Evolutionary conservation across 495 filamentous ascomycete species (phyloP), one percentile per base, ranked within the genome.

Genomic region (Hyaloscypha finlandica): DNA sequence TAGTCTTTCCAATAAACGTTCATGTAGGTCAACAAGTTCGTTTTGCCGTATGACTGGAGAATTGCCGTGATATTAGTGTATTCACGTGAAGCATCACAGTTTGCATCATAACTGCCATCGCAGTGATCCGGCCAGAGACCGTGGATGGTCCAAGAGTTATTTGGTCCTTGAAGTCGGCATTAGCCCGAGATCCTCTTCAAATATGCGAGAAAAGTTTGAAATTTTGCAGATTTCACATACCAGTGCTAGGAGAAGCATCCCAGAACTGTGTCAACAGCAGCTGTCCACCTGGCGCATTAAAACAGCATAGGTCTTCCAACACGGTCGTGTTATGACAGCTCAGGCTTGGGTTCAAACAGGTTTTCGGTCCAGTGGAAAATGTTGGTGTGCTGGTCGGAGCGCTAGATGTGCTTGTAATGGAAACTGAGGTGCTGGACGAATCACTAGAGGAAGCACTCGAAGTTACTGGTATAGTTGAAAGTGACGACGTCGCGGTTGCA

Each of bases 221-320:
- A 25, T 25, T 25, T 25, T 25, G 25, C 1, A 25, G 25, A 25
- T 25, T 25, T 25, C 35, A 25, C 25, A 25, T 25, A 61, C 90
- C 89, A 29, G 67, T 69, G 30, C 25, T 48, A 16, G 67, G 67
- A 29, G 80, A 74, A 3, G 81, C 81, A 68, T 92, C 89, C 89
- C 89, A 92, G 75, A 92, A 91, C 62, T 92, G 89, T 4, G 89
- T 91, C 75, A 85, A 82, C 53, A 91, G 77, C 61, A 91, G 74
- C 63, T 85, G 84, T 8, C 90, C 90, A 11, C 89, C 88, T 3
- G 87, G 87, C 22, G 83, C 74, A 73, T 90, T 89, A 61, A 69
- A 65, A 32, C 67, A 69, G 31, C 67, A 69, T 2, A 48, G 33
- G 53, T 63, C 53, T 2, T 32, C 31, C 19, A 61, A 45, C 19